Percentiles rank a stretch among this genome's conserved stretches.
phyloP scores from a whole-genome alignment of 306 rosid genomes.

The Prunus davidiana region DNA sequence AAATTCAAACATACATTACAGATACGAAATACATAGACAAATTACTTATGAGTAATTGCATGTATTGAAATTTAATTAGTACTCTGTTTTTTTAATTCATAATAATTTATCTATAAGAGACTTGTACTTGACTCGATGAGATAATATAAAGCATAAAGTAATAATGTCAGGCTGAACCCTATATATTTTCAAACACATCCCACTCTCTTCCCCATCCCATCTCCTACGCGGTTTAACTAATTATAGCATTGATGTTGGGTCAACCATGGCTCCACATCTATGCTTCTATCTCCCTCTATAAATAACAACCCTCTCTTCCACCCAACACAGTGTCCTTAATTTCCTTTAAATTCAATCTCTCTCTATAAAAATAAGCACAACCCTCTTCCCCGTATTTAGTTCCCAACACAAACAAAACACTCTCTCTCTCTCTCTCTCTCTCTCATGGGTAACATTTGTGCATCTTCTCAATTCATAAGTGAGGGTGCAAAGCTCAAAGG shows the following conservation, averaged over 20 bases:
- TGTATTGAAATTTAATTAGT: no score
- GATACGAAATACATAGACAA: accelerated
- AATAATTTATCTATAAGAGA: neutral
- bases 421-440: slow-evolving; percentile 4
- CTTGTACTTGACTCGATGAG: neutral
- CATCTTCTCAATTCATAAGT: slow-evolving; percentile 35
- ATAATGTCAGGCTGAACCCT: no score
- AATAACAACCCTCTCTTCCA: slow-evolving; percentile 6
- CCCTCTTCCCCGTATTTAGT: slow-evolving; percentile 5
- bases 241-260: neutral
- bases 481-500: slow-evolving; percentile 20
- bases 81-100: no score
- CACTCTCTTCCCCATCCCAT: neutral
- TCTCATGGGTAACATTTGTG: slow-evolving; percentile 50
- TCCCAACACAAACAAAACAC: neutral
- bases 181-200: no score
- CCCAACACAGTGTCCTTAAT: neutral
- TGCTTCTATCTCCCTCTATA: neutral
- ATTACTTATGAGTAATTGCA: no score
- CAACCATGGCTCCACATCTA: neutral
- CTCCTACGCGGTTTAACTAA: neutral
- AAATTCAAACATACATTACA: no score
- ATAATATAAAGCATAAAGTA: neutral
- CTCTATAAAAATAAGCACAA: neutral
- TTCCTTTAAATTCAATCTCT: neutral